Base-by-base conservation (phyloP, 2,329 filamentous ascomycete species). In the Botrytis sinoallii region DNA sequence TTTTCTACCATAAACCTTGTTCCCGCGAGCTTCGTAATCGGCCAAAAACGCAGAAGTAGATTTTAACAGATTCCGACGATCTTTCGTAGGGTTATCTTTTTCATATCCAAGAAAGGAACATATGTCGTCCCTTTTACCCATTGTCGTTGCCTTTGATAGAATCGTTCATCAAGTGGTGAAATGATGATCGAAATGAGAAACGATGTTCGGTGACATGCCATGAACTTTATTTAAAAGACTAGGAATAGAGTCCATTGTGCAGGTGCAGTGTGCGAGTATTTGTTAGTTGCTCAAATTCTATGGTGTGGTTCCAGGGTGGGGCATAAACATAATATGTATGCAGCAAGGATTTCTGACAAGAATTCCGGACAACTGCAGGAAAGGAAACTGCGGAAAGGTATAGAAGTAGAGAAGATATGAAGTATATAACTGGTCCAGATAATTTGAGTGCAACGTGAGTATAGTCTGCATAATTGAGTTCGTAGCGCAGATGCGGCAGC, bases 71-170 rank as follows among this genome's bases (percentile, higher is more conserved):
- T 59, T 65, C 48, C 52, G 48, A n/a, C 48, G n/a, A 73, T 74
- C 60, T 55, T 66, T 71, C 40, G 44, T 57, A 16, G 70, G 70
- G 6, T 46, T 66, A 25, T 69, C 63, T 25, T 73, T 74, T 48
- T 74, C 73, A 55, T 74, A 74, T 5, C 73, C 73, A n/a, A 74
- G 70, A 55, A 73, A 42, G 25, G 70, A 73, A 48, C 70, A 73
- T 25, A 74, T 44, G n/a, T 74, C 72, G n/a, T 66, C 55, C 32
- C 60, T 48, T 57, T 72, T 73, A 29, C 48, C 66, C 66, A 68
- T 68, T 29, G 48, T 68, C 48, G 48, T n/a, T 42, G 38, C 12
- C 16, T 42, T 42, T 29, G n/a, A 42, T 22, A 18, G n/a, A 57
- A 57, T 57, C 52, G 9, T 18, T 68, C 38, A 68, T 68, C 48